Conservation (phyloP, 2,329 filamentous ascomycete genomes). For the Fusarium caatingaense region DNA sequence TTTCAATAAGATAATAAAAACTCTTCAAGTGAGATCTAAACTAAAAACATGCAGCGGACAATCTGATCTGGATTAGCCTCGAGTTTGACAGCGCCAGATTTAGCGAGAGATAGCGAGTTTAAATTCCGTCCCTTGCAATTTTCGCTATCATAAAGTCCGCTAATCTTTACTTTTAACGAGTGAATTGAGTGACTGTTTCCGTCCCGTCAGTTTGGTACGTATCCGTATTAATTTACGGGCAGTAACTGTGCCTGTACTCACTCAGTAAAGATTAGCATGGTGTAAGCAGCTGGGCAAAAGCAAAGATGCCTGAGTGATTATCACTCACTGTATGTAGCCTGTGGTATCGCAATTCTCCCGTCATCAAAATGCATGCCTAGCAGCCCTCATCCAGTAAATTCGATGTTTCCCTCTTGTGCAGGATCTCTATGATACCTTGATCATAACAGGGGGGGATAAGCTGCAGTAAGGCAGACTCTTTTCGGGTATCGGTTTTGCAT, state of each 20-base stretch:
- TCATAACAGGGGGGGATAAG: constrained; percentile 8
- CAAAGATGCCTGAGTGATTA: constrained; percentile 6
- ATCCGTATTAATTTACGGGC: not conserved
- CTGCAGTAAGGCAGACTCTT: constrained; percentile 16
- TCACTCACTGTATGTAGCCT: not conserved
- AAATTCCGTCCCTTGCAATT: not conserved
- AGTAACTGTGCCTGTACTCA: not conserved
- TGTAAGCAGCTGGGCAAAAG: not conserved
- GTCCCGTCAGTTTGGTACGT: constrained; percentile 9
- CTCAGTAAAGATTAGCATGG: not conserved
- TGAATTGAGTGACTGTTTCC: not conserved
- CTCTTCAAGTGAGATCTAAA: not conserved
- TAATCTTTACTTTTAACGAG: constrained; percentile 2
- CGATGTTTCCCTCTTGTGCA: constrained; percentile 7
- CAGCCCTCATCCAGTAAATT: constrained; percentile 11
- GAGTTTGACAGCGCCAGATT: not conserved
- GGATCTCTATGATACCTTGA: constrained; percentile 31
- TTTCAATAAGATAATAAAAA: not conserved
- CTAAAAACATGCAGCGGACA: constrained; percentile 6
- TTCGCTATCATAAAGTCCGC: not conserved
- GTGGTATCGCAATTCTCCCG: constrained; percentile 17
- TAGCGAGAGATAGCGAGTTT: constrained; percentile 16
- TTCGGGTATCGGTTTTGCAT: constrained; percentile 31
- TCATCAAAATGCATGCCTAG: constrained; percentile 22
- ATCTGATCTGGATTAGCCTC: constrained; percentile 9